A percentile compares a stretch with the other conserved stretches of the same genome.
Evolutionary conservation across 2,329 filamentous ascomycete species (phyloP).

Genomic region (Pseudogymnoascus sp.): DNA sequence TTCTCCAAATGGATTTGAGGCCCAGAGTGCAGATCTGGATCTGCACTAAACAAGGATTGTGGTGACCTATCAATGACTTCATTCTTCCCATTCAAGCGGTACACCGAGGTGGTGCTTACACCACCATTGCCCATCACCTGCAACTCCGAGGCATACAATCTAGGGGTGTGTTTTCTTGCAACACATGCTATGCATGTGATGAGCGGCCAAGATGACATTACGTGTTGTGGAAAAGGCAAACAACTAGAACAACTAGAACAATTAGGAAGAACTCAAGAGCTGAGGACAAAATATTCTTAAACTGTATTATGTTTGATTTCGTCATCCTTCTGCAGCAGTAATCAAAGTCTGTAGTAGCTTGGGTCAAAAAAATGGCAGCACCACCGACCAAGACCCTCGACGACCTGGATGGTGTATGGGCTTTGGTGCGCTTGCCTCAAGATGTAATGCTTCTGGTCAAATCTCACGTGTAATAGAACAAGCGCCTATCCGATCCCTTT

Average conservation of each 20-base stretch:
- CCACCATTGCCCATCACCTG: neutral
- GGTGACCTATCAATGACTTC: neutral
- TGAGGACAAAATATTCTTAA: neutral
- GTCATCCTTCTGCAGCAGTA: neutral
- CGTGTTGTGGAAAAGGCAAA: neutral
- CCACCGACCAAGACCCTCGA: neutral
- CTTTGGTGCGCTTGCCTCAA: neutral
- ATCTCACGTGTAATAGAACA: constrained; percentile 29
- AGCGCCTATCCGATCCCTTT: constrained; percentile 44
- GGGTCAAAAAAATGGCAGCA: neutral
- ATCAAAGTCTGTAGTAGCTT: neutral
- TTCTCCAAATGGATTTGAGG: neutral
- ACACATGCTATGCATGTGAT: neutral
- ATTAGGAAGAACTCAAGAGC: neutral
- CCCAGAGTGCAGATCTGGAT: neutral
- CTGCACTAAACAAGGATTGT: neutral
- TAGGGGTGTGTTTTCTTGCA: neutral
- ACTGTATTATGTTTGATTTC: neutral
- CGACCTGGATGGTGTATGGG: neutral
- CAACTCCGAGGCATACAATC: neutral
- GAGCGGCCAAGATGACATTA: neutral
- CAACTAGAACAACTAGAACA: no score
- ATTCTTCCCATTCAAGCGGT: neutral
- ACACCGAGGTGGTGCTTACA: neutral
- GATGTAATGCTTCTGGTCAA: neutral